A percentile compares a stretch with the other conserved stretches of the same genome.
Evolutionary conservation across 1,284 basidiomycete genomes (phyloP).

Genomic region (Sphaerobolus stellatus): DNA sequence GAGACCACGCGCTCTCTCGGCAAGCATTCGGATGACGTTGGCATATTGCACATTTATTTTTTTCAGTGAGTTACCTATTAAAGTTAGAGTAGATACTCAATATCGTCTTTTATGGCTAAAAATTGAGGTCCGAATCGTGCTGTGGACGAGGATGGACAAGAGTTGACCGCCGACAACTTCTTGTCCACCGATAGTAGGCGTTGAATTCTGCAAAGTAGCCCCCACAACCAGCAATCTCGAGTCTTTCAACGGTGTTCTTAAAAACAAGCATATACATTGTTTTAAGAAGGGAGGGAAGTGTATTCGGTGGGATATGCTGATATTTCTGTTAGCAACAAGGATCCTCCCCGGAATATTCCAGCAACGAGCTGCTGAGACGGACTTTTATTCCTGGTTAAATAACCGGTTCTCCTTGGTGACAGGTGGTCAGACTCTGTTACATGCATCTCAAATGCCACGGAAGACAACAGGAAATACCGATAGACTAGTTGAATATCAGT

Average conservation of each 20-base stretch:
- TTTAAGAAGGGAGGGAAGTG: slow-evolving; percentile 28
- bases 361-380: slow-evolving; percentile 1
- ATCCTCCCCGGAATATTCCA: slow-evolving; percentile 28
- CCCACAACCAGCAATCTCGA: slow-evolving; percentile 43
- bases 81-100: no score
- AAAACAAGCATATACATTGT: slow-evolving; percentile 28
- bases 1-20: no score
- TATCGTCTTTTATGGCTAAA: no score
- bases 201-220: slow-evolving; percentile 29
- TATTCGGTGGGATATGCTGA: slow-evolving; percentile 31
- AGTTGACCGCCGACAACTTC: no score
- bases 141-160: no score
- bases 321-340: slow-evolving; percentile 23
- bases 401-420: not conserved
- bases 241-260: slow-evolving; percentile 38
- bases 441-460: not conserved
- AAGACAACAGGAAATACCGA: not conserved
- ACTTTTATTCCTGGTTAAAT: not conserved
- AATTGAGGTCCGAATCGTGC: no score
- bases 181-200: no score
- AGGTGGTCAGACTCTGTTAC: not conserved
- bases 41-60: no score
- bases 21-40: no score
- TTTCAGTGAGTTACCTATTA: no score
- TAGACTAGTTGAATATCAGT: no score